Conservation (phyloP, 139 green algal species). For the Volvox africanus region DNA sequence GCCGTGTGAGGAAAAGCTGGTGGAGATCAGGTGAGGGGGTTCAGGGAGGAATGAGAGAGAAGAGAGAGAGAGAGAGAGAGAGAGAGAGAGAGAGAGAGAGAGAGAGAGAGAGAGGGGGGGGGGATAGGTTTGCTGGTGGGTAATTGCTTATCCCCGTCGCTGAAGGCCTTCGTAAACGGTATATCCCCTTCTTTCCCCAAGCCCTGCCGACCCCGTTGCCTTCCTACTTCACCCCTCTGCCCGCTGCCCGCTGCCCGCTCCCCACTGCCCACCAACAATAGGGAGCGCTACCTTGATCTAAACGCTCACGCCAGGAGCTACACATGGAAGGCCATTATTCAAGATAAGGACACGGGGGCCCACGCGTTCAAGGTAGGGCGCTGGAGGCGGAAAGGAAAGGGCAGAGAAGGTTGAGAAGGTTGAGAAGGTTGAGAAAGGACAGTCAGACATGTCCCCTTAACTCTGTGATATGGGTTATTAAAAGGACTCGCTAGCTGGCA, state of each 20-base stretch:
- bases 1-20: conserved; percentile 81
- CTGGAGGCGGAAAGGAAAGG: too few relatives aligned
- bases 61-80: too few relatives aligned
- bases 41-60: too few relatives aligned
- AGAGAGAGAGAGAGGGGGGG: too few relatives aligned
- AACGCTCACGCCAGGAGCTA: conserved; percentile 86
- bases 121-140: too few relatives aligned
- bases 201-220: not conserved
- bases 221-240: not conserved
- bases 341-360: not conserved
- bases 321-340: conserved; percentile 80
- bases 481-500: not conserved
- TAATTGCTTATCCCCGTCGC: too few relatives aligned
- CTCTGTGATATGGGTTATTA: too few relatives aligned
- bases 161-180: not conserved
- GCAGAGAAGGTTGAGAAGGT: not conserved
- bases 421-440: not conserved
- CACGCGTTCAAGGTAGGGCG: conserved; percentile 37
- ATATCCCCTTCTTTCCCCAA: not conserved
- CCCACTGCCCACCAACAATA: not conserved
- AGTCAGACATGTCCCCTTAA: not conserved
- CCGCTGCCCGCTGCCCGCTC: too few relatives aligned
- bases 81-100: too few relatives aligned
- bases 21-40: conserved; percentile 68
- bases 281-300: conserved; percentile 76